Evolutionary conservation across 495 filamentous ascomycete genomes (phyloP).

Genomic region (Stereocaulon alpinum): DNA sequence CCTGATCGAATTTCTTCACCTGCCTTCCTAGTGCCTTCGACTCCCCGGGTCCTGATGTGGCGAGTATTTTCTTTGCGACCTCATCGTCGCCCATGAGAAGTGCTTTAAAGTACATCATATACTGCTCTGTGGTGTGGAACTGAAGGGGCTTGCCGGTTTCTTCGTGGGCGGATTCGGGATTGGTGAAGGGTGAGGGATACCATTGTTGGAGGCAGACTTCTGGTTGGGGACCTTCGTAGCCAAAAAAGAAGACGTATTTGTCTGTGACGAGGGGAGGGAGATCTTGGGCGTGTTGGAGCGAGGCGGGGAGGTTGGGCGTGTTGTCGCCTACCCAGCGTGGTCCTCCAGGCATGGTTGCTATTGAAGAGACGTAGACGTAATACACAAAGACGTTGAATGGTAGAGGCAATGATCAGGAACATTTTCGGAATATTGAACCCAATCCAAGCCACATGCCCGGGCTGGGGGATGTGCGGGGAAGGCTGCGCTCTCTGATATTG

Average conservation of each 20-base stretch:
- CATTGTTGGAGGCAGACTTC: constrained; percentile 1
- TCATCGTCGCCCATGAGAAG: constrained; percentile 1
- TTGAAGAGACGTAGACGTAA: too few relatives aligned
- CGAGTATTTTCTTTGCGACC: constrained; percentile 3
- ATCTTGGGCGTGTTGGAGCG: neutral
- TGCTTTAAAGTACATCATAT: constrained; percentile 1
- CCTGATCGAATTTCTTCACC: constrained; percentile 41
- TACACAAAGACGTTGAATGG: too few relatives aligned
- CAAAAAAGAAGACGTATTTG: constrained; percentile 1
- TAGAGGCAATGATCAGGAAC: too few relatives aligned
- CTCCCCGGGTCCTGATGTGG: neutral
- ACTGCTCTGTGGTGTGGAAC: constrained; percentile 5
- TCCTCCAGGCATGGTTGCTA: neutral
- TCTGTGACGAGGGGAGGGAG: constrained; percentile 3
- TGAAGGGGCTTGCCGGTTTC: constrained; percentile 1
- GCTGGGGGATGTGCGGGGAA: constrained; percentile 4
- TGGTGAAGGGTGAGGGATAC: neutral
- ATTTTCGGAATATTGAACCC: neutral
- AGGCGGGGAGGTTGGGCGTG: neutral
- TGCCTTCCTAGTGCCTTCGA: constrained; percentile 36
- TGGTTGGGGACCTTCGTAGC: neutral
- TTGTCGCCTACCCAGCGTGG: constrained; percentile 1
- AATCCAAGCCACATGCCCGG: neutral
- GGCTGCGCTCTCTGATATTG: too few relatives aligned
- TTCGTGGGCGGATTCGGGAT: neutral